Percentiles rank a stretch among this genome's conserved stretches.
phyloP scores from a whole-genome alignment of 2,329 filamentous ascomycete species.

The Pseudofabraea citricarpa region DNA sequence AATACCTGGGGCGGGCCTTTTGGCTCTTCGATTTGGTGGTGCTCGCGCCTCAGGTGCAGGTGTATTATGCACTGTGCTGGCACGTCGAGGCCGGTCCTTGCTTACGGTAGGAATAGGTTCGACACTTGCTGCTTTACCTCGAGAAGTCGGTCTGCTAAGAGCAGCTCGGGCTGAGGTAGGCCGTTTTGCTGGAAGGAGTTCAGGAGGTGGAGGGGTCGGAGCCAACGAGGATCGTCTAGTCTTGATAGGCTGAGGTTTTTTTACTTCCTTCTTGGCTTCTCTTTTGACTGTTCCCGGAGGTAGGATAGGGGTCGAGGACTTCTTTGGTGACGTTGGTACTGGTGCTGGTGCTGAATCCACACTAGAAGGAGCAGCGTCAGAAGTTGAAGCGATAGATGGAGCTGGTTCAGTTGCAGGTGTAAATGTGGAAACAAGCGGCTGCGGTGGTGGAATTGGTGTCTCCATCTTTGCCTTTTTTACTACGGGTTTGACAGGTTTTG shows the following conservation, averaged over 20 bases:
- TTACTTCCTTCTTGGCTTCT: constrained; percentile 14
- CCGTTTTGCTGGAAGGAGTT: constrained; percentile 20
- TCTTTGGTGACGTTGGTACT: constrained; percentile 20
- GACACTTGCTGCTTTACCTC: constrained; percentile 25
- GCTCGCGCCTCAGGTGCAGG: constrained; percentile 36
- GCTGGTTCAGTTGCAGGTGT: constrained; percentile 11
- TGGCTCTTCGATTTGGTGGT: constrained; percentile 51
- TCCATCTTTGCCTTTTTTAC: constrained; percentile 52
- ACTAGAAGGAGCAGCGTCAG: constrained; percentile 6
- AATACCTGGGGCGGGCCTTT: constrained; percentile 67
- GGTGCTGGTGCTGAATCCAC: constrained; percentile 9
- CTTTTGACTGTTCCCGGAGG: constrained; percentile 22
- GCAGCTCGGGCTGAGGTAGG: constrained; percentile 17
- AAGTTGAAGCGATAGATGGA: constrained; percentile 15
- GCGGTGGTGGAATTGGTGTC: constrained; percentile 47
- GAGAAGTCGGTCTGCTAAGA: constrained; percentile 13
- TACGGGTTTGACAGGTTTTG: constrained; percentile 28
- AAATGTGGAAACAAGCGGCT: constrained; percentile 22
- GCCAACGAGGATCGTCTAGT: constrained; percentile 9
- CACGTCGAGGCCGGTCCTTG: constrained; percentile 26
- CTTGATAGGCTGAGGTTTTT: constrained; percentile 14
- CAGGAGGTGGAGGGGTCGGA: constrained; percentile 14
- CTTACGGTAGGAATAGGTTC: constrained; percentile 19
- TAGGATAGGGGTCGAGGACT: constrained; percentile 30
- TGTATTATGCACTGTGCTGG: constrained; percentile 34